phyloP scores from a whole-genome alignment of 495 filamentous ascomycete genomes.

The Articulospora tetracladia region DNA sequence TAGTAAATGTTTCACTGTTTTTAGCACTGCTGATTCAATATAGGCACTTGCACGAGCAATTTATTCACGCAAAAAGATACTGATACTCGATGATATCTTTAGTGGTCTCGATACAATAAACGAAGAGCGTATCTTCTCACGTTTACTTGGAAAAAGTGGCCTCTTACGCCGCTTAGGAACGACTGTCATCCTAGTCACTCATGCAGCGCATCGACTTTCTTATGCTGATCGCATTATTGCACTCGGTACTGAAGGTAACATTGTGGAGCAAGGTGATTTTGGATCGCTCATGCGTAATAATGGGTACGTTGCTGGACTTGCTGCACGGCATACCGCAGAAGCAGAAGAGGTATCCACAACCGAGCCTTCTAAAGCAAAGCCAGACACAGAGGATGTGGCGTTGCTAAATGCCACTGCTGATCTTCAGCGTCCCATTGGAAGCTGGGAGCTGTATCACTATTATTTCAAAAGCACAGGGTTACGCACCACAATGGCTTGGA shows the following conservation, averaged over 20 bases:
- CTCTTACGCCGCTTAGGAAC: constrained; percentile 38
- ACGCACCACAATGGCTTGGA: constrained; percentile 6
- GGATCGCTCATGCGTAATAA: constrained; percentile 35
- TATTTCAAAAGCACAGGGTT: constrained; percentile 6
- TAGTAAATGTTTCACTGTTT: background rate
- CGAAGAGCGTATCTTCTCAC: constrained; percentile 46
- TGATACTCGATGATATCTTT: constrained; percentile 23
- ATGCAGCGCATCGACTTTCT: constrained; percentile 41
- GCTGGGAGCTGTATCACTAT: constrained; percentile 8
- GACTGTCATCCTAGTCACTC: constrained; percentile 45
- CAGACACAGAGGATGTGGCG: constrained; percentile 10
- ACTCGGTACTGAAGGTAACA: constrained; percentile 38
- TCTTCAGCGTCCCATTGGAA: constrained; percentile 8
- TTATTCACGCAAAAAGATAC: constrained; percentile 10
- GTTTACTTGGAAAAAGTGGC: constrained; percentile 47
- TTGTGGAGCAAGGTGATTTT: constrained; percentile 49
- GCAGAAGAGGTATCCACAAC: background rate
- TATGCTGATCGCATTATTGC: constrained; percentile 49
- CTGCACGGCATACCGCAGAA: constrained; percentile 4
- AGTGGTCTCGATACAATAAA: constrained; percentile 18
- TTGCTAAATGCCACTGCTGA: constrained; percentile 23
- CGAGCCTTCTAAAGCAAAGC: constrained; percentile 2
- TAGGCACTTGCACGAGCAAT: constrained; percentile 22
- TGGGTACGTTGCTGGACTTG: constrained; percentile 47
- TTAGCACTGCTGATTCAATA: background rate